phyloP scores from a whole-genome alignment of 768 basidiomycete species.

The Termitomyces sp. region DNA sequence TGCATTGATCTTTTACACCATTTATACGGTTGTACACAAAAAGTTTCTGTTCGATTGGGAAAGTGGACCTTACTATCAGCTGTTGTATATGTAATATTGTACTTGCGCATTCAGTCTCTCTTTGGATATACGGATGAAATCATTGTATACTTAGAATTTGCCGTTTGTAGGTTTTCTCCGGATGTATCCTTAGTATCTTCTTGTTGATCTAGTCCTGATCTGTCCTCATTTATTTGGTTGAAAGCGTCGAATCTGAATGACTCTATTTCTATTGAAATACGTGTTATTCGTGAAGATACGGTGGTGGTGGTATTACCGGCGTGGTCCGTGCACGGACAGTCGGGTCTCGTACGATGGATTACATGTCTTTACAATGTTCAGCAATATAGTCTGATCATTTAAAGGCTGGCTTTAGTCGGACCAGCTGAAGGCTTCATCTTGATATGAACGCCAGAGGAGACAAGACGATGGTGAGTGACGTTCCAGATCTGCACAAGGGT shows the following conservation, averaged over 20 bases:
- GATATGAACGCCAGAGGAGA: slow-evolving; percentile 52
- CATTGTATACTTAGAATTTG: neutral
- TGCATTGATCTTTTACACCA: neutral
- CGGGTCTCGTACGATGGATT: neutral
- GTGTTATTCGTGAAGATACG: neutral
- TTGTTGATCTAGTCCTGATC: neutral
- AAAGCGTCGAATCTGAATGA: neutral
- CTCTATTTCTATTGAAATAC: neutral
- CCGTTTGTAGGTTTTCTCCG: neutral
- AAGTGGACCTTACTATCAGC: neutral
- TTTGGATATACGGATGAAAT: too few species aligned
- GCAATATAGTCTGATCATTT: neutral
- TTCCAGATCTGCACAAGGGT: slow-evolving; percentile 50
- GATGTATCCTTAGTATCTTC: neutral
- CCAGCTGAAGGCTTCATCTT: slow-evolving; percentile 47
- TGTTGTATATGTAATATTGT: neutral
- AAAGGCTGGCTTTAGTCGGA: slow-evolving; percentile 26
- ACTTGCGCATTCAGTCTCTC: neutral
- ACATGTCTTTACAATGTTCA: neutral
- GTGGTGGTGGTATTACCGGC: too few species aligned
- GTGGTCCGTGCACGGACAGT: too few species aligned
- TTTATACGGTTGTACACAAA: neutral
- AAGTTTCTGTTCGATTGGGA: neutral
- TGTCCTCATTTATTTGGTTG: neutral
- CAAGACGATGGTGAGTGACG: slow-evolving; percentile 44